These are phyloP conservation scores for Epicoccum nigrum DNA, from an alignment of 2,329 filamentous ascomycete genomes.

Conservation along the genomic window DNA sequence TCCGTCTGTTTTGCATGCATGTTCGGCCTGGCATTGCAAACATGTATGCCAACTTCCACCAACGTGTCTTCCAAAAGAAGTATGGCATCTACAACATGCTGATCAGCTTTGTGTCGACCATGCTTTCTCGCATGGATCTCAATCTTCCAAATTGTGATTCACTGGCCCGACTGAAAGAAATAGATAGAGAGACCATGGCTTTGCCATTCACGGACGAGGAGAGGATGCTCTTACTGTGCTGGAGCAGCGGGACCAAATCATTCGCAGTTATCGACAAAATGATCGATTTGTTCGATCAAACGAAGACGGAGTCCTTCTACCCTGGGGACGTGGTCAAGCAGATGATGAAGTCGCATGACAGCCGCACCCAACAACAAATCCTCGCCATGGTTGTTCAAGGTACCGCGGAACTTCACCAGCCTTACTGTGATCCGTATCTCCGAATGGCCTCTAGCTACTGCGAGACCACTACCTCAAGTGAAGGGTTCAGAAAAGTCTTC, in stretches of 20 bases:
- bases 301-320: slow-evolving; percentile 39
- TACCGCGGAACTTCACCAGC: slow-evolving; percentile 29
- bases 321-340: slow-evolving; percentile 44
- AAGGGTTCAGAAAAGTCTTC: slow-evolving; percentile 28
- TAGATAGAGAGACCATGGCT: slow-evolving; percentile 28
- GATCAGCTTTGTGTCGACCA: slow-evolving; percentile 35
- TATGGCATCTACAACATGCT: slow-evolving; percentile 39
- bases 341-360: slow-evolving; percentile 35
- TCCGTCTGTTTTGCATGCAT: slow-evolving; percentile 40
- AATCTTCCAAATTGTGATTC: slow-evolving; percentile 16
- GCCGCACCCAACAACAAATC: slow-evolving; percentile 22
- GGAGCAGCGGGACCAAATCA: slow-evolving; percentile 39
- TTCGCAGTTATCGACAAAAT: slow-evolving; percentile 44
- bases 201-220: slow-evolving; percentile 40
- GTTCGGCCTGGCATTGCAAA: slow-evolving; percentile 21
- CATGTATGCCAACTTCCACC: slow-evolving; percentile 29
- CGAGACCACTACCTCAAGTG: slow-evolving; percentile 23
- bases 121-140: slow-evolving; percentile 40
- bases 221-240: slow-evolving; percentile 27
- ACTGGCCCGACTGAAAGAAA: slow-evolving; percentile 28
- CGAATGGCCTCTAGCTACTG: slow-evolving; percentile 42
- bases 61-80: slow-evolving; percentile 41
- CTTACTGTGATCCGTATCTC: slow-evolving; percentile 41
- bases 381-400: slow-evolving; percentile 40
- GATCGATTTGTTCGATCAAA: slow-evolving; percentile 41